phyloP scores from a whole-genome alignment of 2,329 filamentous ascomycete genomes.

The Botrytis fragariae region DNA sequence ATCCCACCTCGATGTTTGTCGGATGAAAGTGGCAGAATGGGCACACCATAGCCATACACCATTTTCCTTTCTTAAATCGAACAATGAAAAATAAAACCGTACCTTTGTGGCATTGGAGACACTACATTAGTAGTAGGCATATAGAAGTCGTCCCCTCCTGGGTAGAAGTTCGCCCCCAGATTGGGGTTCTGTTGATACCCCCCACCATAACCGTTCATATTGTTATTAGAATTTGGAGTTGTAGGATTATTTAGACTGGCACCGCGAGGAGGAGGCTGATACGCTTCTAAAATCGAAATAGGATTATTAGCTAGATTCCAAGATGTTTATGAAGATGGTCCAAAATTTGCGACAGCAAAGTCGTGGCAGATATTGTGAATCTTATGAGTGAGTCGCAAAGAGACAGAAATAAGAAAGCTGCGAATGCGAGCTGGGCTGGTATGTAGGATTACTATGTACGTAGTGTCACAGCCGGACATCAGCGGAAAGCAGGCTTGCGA shows the following conservation, averaged over 20 bases:
- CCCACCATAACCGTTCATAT: conserved; percentile 23
- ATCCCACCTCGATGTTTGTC: background rate
- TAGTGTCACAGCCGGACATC: background rate
- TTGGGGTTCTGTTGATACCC: conserved; percentile 31
- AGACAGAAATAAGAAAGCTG: background rate
- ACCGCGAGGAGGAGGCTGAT: conserved; percentile 16
- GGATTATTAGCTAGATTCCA: background rate
- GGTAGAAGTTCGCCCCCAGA: conserved; percentile 64
- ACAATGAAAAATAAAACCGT: conserved; percentile 24
- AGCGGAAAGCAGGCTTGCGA: background rate
- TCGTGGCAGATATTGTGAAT: background rate
- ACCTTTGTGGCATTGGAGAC: conserved; percentile 70
- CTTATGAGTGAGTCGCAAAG: background rate
- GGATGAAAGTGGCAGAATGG: conserved; percentile 2
- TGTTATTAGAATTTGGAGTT: conserved; percentile 2
- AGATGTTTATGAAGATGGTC: background rate
- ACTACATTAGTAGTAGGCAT: conserved; percentile 58
- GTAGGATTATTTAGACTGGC: conserved; percentile 6
- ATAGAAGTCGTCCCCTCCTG: conserved; percentile 67
- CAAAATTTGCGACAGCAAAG: background rate
- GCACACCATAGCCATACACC: background rate
- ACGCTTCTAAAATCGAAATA: background rate
- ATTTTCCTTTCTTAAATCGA: background rate
- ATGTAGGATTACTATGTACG: conserved; percentile 1
- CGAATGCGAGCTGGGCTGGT: background rate